Base-by-base conservation (phyloP, 768 basidiomycete genomes). In the Dioszegia aurantiaca region DNA sequence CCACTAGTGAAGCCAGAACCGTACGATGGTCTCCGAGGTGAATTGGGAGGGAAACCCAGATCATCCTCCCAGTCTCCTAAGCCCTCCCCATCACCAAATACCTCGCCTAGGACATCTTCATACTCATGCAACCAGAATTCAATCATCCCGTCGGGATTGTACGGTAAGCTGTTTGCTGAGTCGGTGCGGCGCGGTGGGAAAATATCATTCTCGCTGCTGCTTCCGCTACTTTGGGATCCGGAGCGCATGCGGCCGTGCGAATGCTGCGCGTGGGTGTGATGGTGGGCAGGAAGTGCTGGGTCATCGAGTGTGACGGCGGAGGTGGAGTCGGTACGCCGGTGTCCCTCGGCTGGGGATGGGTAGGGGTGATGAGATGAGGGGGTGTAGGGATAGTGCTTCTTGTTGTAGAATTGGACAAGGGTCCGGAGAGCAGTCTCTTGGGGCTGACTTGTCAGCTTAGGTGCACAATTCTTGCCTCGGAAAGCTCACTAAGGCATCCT, bases 401-500 rank as follows among this genome's bases (percentile, higher is more conserved):
- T 89, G 78, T 98, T 97, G 76, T 98, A 99, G 77, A 97, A 98
- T 69, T 91, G 89, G 61, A 97, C 89, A 24, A 99, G 83, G 62
- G 90, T 87, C 17, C 95, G 86, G 26, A 98, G 81, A 11, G 94
- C 91, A 70, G 90, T 87, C 76, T 99, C 94, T 81, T 97, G 92
- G 17, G 89, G 87, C 90, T 95, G 67, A 19, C 16, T 9, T 37
- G 40, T 58, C 31, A 55, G 44, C 40, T 27, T 2, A 4, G 40
- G 14, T 9, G 26, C 16, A 17, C 46, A 43, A n/a, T 14, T 24
- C 16, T 12, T 31, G 30, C 11, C 27, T 2, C 27, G 12, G 37
- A 14, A 2, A 8, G 67, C 79, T 65, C 64, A 91, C 91, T 79
- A 90, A 85, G 28, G 94, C 78, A 58, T 78, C 91, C 68, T 94